Percentiles rank a stretch among this genome's conserved stretches.
These are phyloP conservation scores for Monocercomonoides exilis DNA, from an alignment of 78 protist species.

Conservation along the genomic window DNA sequence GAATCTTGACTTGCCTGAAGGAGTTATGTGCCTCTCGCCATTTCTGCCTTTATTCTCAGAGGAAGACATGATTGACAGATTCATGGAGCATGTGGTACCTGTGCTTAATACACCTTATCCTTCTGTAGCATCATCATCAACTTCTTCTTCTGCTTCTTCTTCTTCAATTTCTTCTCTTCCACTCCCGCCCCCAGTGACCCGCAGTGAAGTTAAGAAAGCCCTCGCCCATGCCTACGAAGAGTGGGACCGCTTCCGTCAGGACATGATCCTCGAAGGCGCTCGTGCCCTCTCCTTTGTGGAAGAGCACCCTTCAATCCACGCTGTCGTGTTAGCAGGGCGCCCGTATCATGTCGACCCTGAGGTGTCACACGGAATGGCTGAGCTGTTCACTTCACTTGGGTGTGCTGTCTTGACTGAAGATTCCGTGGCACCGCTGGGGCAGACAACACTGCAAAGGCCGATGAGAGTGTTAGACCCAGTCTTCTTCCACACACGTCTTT, in stretches of 20 bases:
- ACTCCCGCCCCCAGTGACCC: neutral
- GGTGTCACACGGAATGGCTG: slow-evolving; percentile 26
- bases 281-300: neutral
- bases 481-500: slow-evolving; percentile 1
- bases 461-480: neutral
- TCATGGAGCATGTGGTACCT: neutral
- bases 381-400: neutral
- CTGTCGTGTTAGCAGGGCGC: slow-evolving; percentile 17
- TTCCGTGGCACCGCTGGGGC: neutral
- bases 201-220: neutral
- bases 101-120: neutral
- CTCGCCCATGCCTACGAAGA: neutral
- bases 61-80: neutral
- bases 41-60: neutral
- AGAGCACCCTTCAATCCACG: neutral
- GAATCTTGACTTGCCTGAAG: neutral
- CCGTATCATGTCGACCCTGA: slow-evolving; percentile 37
- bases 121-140: too few relatives aligned
- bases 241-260: neutral
- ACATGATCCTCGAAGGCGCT: neutral
- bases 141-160: too few relatives aligned
- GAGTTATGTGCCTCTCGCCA: neutral
- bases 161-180: neutral
- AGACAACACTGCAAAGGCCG: neutral
- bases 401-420: slow-evolving; percentile 15